These are phyloP conservation scores for Bromus sterilis DNA, from an alignment of 176 grass and related monocot genomes.

Conservation along the genomic window DNA sequence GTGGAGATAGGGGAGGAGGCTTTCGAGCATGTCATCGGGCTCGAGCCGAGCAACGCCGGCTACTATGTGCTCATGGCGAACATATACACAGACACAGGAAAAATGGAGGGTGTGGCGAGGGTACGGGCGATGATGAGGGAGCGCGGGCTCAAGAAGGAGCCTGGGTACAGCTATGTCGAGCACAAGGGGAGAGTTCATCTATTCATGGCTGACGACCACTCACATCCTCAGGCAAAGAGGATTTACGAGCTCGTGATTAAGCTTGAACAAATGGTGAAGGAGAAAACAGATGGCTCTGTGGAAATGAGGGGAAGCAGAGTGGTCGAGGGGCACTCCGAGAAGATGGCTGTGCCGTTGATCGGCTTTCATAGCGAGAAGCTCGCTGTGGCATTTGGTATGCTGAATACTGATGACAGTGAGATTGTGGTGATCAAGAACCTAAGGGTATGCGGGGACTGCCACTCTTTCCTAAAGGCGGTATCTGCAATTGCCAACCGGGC, in stretches of 20 bases:
- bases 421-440: constrained; percentile 84
- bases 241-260: constrained; percentile 46
- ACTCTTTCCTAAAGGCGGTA: constrained; percentile 46
- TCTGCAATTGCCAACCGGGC: constrained; percentile 24
- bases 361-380: constrained; percentile 73
- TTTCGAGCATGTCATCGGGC: constrained; percentile 37
- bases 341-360: neutral
- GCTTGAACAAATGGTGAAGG: constrained; percentile 44
- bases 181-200: constrained; percentile 47
- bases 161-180: constrained; percentile 64
- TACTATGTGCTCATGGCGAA: constrained; percentile 72
- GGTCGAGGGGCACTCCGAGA: neutral
- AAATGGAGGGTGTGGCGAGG: constrained; percentile 29
- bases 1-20: constrained; percentile 36
- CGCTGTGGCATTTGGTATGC: constrained; percentile 49
- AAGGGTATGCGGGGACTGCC: constrained; percentile 63
- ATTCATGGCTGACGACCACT: constrained; percentile 81
- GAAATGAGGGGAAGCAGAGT: neutral
- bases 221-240: constrained; percentile 44
- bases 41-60: constrained; percentile 52
- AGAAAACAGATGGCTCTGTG: neutral
- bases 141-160: constrained; percentile 61
- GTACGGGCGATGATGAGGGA: constrained; percentile 50
- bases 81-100: constrained; percentile 46
- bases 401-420: constrained; percentile 43